Evolutionary conservation across 2,329 filamentous ascomycete genomes (phyloP).

Genomic region (Colletotrichum viniferum): DNA sequence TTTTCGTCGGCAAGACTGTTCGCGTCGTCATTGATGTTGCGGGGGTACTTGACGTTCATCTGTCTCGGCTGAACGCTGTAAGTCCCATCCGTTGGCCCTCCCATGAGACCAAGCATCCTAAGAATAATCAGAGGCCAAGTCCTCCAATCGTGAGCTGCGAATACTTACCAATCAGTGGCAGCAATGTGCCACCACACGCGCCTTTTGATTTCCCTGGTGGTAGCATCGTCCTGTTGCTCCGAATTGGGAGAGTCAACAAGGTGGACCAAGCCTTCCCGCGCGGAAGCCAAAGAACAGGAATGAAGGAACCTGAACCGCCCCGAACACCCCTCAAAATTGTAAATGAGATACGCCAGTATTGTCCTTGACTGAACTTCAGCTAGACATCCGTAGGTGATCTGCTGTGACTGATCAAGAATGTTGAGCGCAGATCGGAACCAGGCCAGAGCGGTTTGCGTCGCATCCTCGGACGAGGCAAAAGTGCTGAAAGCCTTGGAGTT

Average conservation of each 20-base stretch:
- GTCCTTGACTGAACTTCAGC: constrained; percentile 41
- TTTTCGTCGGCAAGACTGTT: constrained; percentile 32
- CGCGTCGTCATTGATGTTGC: constrained; percentile 42
- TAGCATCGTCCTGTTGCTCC: constrained; percentile 25
- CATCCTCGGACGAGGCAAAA: not conserved
- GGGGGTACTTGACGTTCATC: constrained; percentile 41
- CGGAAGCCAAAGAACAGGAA: constrained; percentile 17
- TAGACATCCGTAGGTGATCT: constrained; percentile 32
- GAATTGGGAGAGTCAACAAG: constrained; percentile 38
- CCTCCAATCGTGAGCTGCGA: not conserved
- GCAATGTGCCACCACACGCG: constrained; percentile 50
- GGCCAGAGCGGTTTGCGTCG: not conserved
- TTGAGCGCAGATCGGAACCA: constrained; percentile 41
- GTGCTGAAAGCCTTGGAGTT: not conserved
- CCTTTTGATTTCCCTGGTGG: constrained; percentile 40
- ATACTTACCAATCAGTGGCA: constrained; percentile 41
- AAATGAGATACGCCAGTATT: constrained; percentile 40
- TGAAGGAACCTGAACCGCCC: constrained; percentile 34
- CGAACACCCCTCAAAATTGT: constrained; percentile 42
- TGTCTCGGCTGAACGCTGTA: constrained; percentile 42
- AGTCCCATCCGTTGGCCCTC: constrained; percentile 36
- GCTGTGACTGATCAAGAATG: constrained; percentile 38
- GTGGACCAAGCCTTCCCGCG: constrained; percentile 40
- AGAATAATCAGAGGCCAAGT: not conserved
- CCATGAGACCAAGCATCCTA: constrained; percentile 41